Conservation (phyloP, 148 eudicot genomes). For the Dysphania ambrosioides region DNA sequence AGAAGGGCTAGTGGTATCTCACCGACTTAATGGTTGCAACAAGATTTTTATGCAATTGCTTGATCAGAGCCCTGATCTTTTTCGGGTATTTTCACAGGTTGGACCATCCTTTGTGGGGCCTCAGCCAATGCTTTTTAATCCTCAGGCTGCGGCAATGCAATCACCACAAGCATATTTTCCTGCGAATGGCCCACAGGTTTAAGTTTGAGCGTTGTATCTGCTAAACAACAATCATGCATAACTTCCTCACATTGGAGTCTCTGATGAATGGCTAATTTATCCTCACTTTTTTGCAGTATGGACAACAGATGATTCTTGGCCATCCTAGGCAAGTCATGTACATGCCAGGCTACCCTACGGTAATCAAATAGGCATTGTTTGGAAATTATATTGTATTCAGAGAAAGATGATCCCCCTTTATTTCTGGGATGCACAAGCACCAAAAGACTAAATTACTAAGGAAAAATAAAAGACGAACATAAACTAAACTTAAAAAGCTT, state of each 20-base stretch:
- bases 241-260: background rate
- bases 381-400: background rate
- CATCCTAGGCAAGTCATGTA: conserved; percentile 82
- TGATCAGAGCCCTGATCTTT: conserved; percentile 6
- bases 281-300: conserved; percentile 47
- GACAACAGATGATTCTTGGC: conserved; percentile 91
- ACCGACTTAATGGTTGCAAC: background rate
- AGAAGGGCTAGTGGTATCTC: background rate
- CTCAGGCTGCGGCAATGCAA: conserved; percentile 66
- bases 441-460: no score
- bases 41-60: background rate
- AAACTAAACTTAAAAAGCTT: no score
- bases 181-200: conserved; percentile 88
- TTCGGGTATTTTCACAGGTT: conserved; percentile 38
- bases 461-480: no score
- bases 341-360: conserved; percentile 86
- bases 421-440: no score
- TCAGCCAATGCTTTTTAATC: conserved; percentile 74
- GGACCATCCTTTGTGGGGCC: conserved; percentile 67
- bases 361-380: conserved; percentile 32
- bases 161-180: conserved; percentile 73
- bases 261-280: conserved; percentile 10
- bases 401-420: no score
- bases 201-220: conserved; percentile 9
- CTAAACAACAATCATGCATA: background rate